These are phyloP conservation scores for Penicillium griseofulvum DNA, from an alignment of 2,329 filamentous ascomycete genomes.

Conservation along the genomic window DNA sequence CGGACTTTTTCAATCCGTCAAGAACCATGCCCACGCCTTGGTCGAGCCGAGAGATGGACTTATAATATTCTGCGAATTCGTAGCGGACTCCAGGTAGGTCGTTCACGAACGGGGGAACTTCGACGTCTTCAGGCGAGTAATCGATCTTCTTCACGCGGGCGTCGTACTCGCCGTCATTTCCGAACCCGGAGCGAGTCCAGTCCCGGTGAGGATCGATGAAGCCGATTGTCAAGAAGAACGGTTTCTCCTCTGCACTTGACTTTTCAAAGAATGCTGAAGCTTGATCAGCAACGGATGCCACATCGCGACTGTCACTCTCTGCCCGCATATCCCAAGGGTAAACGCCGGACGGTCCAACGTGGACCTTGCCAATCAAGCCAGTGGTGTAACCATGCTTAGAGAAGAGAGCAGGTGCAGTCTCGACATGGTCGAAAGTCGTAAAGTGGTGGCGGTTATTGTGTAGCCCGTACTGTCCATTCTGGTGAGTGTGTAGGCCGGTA, in stretches of 20 bases:
- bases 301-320: conserved; percentile 47
- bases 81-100: conserved; percentile 41
- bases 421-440: conserved; percentile 45
- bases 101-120: conserved; percentile 41
- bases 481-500: conserved; percentile 48
- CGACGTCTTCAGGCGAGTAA: conserved; percentile 37
- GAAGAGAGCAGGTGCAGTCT: conserved; percentile 44
- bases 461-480: conserved; percentile 51
- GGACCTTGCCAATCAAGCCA: conserved; percentile 51
- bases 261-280: conserved; percentile 41
- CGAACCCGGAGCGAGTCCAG: conserved; percentile 43
- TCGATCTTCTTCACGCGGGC: conserved; percentile 22
- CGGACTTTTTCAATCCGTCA: conserved; percentile 32
- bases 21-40: conserved; percentile 45
- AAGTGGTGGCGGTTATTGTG: conserved; percentile 42
- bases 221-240: conserved; percentile 50
- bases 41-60: conserved; percentile 43
- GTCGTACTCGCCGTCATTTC: conserved; percentile 40
- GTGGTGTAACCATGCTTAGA: conserved; percentile 44
- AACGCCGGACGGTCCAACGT: conserved; percentile 43
- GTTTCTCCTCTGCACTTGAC: conserved; percentile 30
- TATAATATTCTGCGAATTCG: conserved; percentile 47
- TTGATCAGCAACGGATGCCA: conserved; percentile 41
- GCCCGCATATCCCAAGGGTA: conserved; percentile 46
- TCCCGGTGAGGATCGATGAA: conserved; percentile 51